Percentiles rank a stretch among this genome's conserved stretches.
Conservation (phyloP, 192 early-diverging fungal species). For the Linnemannia exigua region DNA sequence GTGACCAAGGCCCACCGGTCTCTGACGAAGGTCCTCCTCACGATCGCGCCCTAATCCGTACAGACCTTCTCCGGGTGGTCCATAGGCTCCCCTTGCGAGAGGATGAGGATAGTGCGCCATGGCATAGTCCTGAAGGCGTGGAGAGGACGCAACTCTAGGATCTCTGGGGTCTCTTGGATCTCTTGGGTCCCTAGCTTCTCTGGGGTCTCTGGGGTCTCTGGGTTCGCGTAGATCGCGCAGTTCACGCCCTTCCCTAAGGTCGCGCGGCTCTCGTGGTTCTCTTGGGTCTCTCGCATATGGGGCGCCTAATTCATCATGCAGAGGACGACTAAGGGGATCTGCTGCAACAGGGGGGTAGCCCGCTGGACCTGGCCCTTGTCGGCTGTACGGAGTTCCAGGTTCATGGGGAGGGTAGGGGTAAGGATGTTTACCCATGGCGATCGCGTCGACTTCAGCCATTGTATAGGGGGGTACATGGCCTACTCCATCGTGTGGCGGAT, state of each 20-base stretch:
- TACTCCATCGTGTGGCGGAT: not conserved
- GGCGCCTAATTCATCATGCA: not conserved
- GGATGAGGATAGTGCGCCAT: not conserved
- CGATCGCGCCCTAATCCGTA: not conserved
- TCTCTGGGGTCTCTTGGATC: not conserved
- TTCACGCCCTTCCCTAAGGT: not conserved
- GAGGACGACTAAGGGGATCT: not conserved
- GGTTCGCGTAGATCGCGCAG: not conserved
- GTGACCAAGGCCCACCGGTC: not conserved
- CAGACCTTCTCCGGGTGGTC: not conserved
- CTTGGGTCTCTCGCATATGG: not conserved
- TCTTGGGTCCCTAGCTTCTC: not conserved
- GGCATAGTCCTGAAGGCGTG: constrained; percentile 6
- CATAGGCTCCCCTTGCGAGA: not conserved
- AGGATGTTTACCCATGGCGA: not conserved
- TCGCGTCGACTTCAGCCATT: not conserved
- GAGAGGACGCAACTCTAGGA: not conserved
- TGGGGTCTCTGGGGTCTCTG: not conserved
- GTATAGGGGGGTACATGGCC: not conserved
- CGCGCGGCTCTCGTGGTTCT: not conserved
- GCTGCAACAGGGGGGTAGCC: not conserved
- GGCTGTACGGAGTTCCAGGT: not conserved
- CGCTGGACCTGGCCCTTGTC: not conserved
- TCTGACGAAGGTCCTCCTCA: not conserved
- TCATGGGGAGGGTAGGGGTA: not conserved